Conservation (phyloP, 2,329 filamentous ascomycete genomes). For the Scedosporium apiospermum region DNA sequence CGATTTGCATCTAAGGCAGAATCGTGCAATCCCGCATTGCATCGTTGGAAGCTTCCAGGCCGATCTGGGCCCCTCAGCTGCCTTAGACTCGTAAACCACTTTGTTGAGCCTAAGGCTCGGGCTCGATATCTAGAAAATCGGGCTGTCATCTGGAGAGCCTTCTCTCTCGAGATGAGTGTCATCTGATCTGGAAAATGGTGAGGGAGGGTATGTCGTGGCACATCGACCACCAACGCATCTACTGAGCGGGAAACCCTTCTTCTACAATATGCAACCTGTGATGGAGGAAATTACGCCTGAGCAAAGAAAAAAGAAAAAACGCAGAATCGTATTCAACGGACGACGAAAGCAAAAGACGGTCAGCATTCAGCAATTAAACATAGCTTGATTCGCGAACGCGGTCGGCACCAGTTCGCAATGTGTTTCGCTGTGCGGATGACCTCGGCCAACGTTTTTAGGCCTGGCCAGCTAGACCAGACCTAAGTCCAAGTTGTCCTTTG, state of each 20-base stretch:
- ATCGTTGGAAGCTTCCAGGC: too few species aligned
- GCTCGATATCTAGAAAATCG: not conserved
- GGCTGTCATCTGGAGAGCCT: not conserved
- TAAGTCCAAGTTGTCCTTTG: too few species aligned
- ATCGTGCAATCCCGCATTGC: too few species aligned
- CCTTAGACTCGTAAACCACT: too few species aligned
- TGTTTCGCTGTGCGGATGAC: not conserved
- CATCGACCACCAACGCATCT: not conserved
- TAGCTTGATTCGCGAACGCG: not conserved
- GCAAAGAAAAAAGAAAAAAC: not conserved
- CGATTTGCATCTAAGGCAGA: too few species aligned
- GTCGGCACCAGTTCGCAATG: not conserved
- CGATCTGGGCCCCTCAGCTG: too few species aligned
- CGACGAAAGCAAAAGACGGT: not conserved
- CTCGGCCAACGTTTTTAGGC: not conserved
- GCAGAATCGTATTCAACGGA: too few species aligned
- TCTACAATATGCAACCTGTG: too few species aligned
- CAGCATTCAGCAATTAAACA: too few species aligned
- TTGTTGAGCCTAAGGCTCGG: not conserved
- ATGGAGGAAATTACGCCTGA: not conserved
- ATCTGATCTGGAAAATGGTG: not conserved
- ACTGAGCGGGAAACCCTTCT: not conserved
- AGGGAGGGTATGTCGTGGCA: constrained; percentile 1
- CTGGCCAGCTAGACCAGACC: too few species aligned
- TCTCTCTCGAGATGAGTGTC: not conserved